phyloP scores from a whole-genome alignment of 2,329 filamentous ascomycete species.

The Sclerotinia trifoliorum region DNA sequence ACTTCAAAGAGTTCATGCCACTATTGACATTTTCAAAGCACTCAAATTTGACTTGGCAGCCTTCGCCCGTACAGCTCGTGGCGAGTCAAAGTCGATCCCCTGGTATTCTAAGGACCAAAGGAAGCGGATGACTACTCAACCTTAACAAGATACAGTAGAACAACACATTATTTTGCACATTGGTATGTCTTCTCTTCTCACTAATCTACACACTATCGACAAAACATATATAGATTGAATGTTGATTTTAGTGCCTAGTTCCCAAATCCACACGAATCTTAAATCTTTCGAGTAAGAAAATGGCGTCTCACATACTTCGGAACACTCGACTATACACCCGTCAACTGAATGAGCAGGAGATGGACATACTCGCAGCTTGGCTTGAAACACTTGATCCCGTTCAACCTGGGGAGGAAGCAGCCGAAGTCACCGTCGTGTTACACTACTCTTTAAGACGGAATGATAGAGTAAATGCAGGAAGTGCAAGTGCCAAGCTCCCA shows the following conservation, averaged over 20 bases:
- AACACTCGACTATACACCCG: not conserved
- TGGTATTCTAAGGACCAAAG: not conserved
- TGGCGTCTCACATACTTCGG: not conserved
- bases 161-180: not conserved
- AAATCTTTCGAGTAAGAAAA: not conserved
- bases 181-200: not conserved
- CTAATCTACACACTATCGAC: not conserved
- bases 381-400: not conserved
- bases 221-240: not conserved
- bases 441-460: not conserved
- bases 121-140: not conserved
- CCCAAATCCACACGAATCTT: not conserved
- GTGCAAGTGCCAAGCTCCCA: not conserved
- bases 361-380: slow-evolving; percentile 3
- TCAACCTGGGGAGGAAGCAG: not conserved
- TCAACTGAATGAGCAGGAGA: not conserved
- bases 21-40: no score
- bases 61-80: not conserved
- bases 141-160: not conserved
- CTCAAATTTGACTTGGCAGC: not conserved
- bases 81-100: not conserved
- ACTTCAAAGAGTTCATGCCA: not conserved
- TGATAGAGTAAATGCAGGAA: not conserved
- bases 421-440: not conserved
- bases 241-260: not conserved